Base-by-base conservation (phyloP, 345 rosid species). In the Pugionium dolabratum region DNA sequence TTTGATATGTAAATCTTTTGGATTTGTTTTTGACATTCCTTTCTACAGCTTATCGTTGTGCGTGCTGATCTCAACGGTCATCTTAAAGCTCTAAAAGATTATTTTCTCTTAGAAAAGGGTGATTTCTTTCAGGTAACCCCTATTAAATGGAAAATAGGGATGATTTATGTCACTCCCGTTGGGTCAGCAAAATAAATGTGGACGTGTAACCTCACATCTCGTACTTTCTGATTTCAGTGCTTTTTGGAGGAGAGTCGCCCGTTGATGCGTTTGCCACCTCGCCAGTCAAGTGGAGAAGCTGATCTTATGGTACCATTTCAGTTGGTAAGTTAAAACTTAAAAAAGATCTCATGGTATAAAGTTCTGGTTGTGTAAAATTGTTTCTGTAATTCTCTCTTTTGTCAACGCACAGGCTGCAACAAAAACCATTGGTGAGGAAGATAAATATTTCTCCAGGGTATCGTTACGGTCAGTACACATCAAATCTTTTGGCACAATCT, bases 231-330 rank as follows among this genome's bases (percentile, higher is more conserved):
- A 51, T 78, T 59, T 70, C 79, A 93, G 98, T 90, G 96, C 73
- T 93, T 93, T 77, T 88, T 93, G 54, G 97, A 93, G 88, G 98
- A 90, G 79, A 85, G 98, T 78, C 86, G 92, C 35, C 90, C 79
- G 65, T 74, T 93, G 77, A 93, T 93, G 98, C 90, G 96, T 64
- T 78, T 93, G 67, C 97, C 98, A 25, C 98, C 97, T 62, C 97
- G 90, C 59, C 98, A 88, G 72, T 85, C 96, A 60, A 86, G 96
- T 73, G 98, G 96, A 46, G 97, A 86, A 81, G 90, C 97, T 83
- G 98, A 93, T 83, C 95, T 93, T 54, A 83, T 85, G 94, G 83
- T 93, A 73, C 96, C 98, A 29, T 93, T 93, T 72, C 97, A 85
- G 87, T 69, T 93, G 84, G 98, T 90, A 84, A 42, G 37, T 32